Evolutionary conservation across 2,329 filamentous ascomycete genomes (phyloP).

Genomic region (Botrytis pseudocinerea): DNA sequence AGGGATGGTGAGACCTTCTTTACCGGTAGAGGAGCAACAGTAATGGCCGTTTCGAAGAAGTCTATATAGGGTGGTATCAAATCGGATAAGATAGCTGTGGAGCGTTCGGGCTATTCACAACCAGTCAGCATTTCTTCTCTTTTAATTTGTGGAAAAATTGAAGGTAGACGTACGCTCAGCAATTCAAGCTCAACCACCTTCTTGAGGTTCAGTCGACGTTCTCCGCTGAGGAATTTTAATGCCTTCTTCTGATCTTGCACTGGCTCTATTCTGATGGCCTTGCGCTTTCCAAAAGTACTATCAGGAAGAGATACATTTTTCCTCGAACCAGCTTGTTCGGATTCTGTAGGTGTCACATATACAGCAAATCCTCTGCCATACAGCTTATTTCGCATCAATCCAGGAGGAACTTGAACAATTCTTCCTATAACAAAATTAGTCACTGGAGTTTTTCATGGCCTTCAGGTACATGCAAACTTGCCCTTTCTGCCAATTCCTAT

Average conservation of each 20-base stretch:
- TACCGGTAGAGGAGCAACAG: constrained; percentile 44
- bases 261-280: constrained; percentile 45
- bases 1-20: constrained; percentile 39
- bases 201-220: constrained; percentile 11
- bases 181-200: constrained; percentile 30
- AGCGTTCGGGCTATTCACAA: constrained; percentile 33
- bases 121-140: constrained; percentile 24
- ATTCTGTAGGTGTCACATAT: constrained; percentile 50
- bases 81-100: constrained; percentile 31
- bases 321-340: constrained; percentile 45
- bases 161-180: constrained; percentile 33
- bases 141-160: constrained; percentile 16
- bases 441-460: neutral
- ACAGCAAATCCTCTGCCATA: constrained; percentile 52
- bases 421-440: constrained; percentile 44
- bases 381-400: constrained; percentile 56
- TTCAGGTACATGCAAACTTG: constrained; percentile 30
- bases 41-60: constrained; percentile 37
- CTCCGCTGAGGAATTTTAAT: neutral
- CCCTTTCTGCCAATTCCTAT: constrained; percentile 52
- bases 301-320: constrained; percentile 42
- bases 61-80: constrained; percentile 36
- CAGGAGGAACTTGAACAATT: constrained; percentile 52
- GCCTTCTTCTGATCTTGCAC: constrained; percentile 15
- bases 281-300: constrained; percentile 35